Conservation (phyloP, 306 rosid species). For the Boehmeria nivea region DNA sequence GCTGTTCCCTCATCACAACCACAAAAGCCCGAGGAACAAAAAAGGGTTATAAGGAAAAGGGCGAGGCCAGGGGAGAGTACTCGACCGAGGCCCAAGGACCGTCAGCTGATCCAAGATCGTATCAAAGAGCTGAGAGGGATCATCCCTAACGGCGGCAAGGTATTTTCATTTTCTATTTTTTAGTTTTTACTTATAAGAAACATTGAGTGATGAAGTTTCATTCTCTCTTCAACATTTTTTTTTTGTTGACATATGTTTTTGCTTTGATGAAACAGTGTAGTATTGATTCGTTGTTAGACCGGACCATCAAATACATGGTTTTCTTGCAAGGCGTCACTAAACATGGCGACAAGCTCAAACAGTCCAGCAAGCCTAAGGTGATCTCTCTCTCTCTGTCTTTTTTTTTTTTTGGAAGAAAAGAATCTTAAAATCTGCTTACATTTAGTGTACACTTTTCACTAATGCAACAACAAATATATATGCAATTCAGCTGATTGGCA, state of each 20-base stretch:
- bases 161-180: slow-evolving; percentile 17
- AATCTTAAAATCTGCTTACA: background rate
- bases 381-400: slow-evolving; percentile 6
- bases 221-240: no score
- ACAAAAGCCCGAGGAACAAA: slow-evolving; percentile 46
- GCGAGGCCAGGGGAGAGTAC: slow-evolving; percentile 73
- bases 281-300: slow-evolving; percentile 80
- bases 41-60: slow-evolving; percentile 50
- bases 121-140: slow-evolving; percentile 76
- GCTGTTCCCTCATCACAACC: slow-evolving; percentile 21
- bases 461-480: slow-evolving; percentile 6
- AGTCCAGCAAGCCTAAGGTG: slow-evolving; percentile 66
- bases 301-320: slow-evolving; percentile 76
- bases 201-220: background rate
- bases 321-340: slow-evolving; percentile 60
- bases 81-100: slow-evolving; percentile 88
- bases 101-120: slow-evolving; percentile 95
- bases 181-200: slow-evolving; percentile 5
- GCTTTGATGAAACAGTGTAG: slow-evolving; percentile 69
- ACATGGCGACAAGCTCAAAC: slow-evolving; percentile 63
- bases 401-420: background rate
- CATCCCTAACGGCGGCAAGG: slow-evolving; percentile 84
- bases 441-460: slow-evolving; percentile 14
- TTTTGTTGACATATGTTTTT: no score
- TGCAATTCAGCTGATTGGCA: slow-evolving; percentile 44